These are phyloP conservation scores for Fusarium concolor DNA, from an alignment of 2,329 filamentous ascomycete species.

Conservation along the genomic window DNA sequence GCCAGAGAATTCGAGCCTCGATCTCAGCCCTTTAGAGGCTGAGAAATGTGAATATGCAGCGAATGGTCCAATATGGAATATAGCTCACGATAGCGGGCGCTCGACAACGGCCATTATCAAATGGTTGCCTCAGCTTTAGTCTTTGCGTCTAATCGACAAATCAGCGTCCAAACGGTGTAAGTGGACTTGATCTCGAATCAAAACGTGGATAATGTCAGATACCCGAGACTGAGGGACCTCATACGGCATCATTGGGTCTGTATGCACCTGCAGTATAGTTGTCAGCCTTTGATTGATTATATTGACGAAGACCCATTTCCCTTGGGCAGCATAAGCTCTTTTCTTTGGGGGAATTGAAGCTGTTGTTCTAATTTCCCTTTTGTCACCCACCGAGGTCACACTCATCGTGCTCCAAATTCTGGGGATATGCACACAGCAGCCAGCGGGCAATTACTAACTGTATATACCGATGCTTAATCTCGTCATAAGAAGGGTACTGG, in stretches of 20 bases:
- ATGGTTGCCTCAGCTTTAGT: slow-evolving; percentile 13
- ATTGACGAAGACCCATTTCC: not conserved
- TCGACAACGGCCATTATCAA: slow-evolving; percentile 3
- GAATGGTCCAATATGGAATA: not conserved
- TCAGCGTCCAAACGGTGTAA: slow-evolving; percentile 14
- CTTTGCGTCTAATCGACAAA: slow-evolving; percentile 9
- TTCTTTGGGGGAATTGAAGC: not conserved
- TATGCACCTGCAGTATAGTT: slow-evolving; percentile 2
- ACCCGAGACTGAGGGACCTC: not conserved
- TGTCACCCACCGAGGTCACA: not conserved
- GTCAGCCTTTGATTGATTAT: not conserved
- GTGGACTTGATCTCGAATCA: slow-evolving; percentile 6
- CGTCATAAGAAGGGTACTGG: not conserved
- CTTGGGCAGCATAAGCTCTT: not conserved
- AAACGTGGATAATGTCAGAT: slow-evolving; percentile 12
- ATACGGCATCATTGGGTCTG: slow-evolving; percentile 1
- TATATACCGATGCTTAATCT: not conserved
- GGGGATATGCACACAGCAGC: not conserved
- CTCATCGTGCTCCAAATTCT: not conserved
- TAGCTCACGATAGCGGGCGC: slow-evolving; percentile 11
- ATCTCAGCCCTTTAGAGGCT: slow-evolving; percentile 23
- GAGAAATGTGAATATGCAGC: slow-evolving; percentile 5
- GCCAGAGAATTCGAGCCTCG: slow-evolving; percentile 23
- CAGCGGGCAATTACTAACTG: not conserved
- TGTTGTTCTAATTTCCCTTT: not conserved